A percentile compares a stretch with the other conserved stretches of the same genome.
phyloP scores from a whole-genome alignment of 768 basidiomycete genomes.

The Antrodiella citrinella region DNA sequence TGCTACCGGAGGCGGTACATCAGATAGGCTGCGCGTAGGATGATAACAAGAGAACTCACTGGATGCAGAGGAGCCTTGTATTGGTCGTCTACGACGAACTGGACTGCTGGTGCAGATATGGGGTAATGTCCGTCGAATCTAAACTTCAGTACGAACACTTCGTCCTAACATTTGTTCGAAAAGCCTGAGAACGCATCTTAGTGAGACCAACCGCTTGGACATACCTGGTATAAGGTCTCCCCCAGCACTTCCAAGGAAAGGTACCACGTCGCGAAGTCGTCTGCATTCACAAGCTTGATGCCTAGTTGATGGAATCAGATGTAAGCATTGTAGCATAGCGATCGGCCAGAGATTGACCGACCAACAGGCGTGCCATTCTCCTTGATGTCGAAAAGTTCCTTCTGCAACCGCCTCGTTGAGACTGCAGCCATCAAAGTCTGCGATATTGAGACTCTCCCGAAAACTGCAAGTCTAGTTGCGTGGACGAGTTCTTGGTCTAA shows the following conservation, averaged over 20 bases:
- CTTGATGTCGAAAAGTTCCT: slow-evolving; percentile 64
- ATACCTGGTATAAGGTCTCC: slow-evolving; percentile 69
- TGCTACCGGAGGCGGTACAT: slow-evolving; percentile 38
- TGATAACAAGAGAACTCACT: slow-evolving; percentile 35
- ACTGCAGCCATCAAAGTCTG: background rate
- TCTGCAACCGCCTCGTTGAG: slow-evolving; percentile 44
- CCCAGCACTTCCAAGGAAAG: slow-evolving; percentile 81
- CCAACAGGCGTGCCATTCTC: slow-evolving; percentile 61
- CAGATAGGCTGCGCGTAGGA: background rate
- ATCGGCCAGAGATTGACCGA: slow-evolving; percentile 24
- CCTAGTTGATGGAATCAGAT: slow-evolving; percentile 44
- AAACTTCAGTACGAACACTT: slow-evolving; percentile 73
- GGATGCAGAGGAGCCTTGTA: slow-evolving; percentile 72
- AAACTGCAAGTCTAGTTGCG: background rate
- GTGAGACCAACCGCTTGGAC: slow-evolving; percentile 6
- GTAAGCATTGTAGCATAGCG: too few species aligned
- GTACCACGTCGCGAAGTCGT: slow-evolving; percentile 72
- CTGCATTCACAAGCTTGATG: slow-evolving; percentile 64
- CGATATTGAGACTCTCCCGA: too few species aligned
- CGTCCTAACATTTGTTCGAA: slow-evolving; percentile 39
- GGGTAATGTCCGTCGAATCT: slow-evolving; percentile 78
- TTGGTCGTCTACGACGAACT: slow-evolving; percentile 64
- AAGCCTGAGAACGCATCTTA: background rate
- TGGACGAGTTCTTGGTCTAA: background rate
- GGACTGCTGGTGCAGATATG: slow-evolving; percentile 81